Evolutionary conservation across 805 yeast genomes (phyloP), one percentile per base, ranked within the genome.

Genomic region (Isabelozyma pseudorhagii): DNA sequence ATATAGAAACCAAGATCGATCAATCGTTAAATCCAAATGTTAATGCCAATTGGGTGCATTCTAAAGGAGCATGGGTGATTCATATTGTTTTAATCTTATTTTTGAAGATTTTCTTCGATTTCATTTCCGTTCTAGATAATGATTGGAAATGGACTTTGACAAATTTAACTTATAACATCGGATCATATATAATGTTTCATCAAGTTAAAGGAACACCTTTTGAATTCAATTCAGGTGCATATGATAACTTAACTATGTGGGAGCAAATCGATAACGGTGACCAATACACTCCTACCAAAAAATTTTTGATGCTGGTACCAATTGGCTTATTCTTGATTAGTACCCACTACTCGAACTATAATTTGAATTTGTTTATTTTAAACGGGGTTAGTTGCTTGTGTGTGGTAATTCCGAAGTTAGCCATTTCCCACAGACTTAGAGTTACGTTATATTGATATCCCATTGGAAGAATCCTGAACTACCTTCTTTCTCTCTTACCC

Each of bases 231-330:
- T 85, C 88, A 40, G 99, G 99, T 41, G 98, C 97, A 0, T 94
- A 87, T 69, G 99, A 93, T 65, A 85, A 89, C 62, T 77, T 93
- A 57, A 94, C 97, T 18, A 90, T 93, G 97, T 93, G 99, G 99
- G 99, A 93, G 69, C 99, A 93, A 69, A 85, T 87, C 51, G 96
- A 89, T 67, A 84, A 92, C 61, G 99, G 98, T 51, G 97, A 91
- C 63, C 96, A 91, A 68, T 93, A 92, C 67, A 94, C 99, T 0
- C 99, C 99, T 10, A 85, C 97, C 38, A 92, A 94, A 75, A 93
- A 93, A 69, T 93, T 91, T 63, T 75, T 93, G 56, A 81, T 93
- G 72, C 84, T 89, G 45, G 97, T 94, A n/a, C 99, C 99, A 27
- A 88, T 94, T 54, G 84, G 83, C 7, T 76, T 94, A 61, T 93